Percentiles rank a stretch among this genome's conserved stretches.
These are phyloP conservation scores for Lactarius tabidus DNA, from an alignment of 768 basidiomycete genomes.

Conservation along the genomic window DNA sequence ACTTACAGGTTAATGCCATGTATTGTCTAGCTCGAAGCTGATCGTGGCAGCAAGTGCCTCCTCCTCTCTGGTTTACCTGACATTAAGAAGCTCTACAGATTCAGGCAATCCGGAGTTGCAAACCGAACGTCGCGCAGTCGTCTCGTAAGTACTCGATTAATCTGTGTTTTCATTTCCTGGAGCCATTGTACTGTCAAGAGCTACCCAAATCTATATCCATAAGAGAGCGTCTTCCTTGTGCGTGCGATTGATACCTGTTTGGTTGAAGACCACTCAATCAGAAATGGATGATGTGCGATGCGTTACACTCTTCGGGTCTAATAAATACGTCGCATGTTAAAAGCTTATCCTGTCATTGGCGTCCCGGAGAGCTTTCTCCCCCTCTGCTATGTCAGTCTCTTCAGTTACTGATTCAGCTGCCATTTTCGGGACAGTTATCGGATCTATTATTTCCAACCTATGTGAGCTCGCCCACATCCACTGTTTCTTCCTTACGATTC, in stretches of 20 bases:
- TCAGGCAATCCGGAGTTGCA: slow-evolving; percentile 42
- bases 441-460: slow-evolving; percentile 45
- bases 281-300: background rate
- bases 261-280: too few relatives aligned
- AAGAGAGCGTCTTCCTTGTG: background rate
- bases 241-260: background rate
- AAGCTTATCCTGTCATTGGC: background rate
- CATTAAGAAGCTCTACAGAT: slow-evolving; percentile 34
- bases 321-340: background rate
- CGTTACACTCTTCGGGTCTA: background rate
- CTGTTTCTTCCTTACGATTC: background rate
- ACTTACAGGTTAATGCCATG: background rate
- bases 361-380: background rate
- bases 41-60: slow-evolving; percentile 38
- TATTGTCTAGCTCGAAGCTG: slow-evolving; percentile 39
- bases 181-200: too few relatives aligned
- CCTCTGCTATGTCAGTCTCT: too few relatives aligned
- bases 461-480: slow-evolving; percentile 29
- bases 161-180: background rate
- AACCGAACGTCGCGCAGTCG: slow-evolving; percentile 43
- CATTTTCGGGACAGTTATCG: slow-evolving; percentile 35
- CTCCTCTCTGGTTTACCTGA: background rate
- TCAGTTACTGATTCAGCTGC: slow-evolving; percentile 1
- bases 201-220: too few relatives aligned
- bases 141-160: slow-evolving; percentile 34